These are phyloP conservation scores for Myriosclerotinia scirpicola DNA, from an alignment of 2,329 filamentous ascomycete genomes.

Conservation along the genomic window DNA sequence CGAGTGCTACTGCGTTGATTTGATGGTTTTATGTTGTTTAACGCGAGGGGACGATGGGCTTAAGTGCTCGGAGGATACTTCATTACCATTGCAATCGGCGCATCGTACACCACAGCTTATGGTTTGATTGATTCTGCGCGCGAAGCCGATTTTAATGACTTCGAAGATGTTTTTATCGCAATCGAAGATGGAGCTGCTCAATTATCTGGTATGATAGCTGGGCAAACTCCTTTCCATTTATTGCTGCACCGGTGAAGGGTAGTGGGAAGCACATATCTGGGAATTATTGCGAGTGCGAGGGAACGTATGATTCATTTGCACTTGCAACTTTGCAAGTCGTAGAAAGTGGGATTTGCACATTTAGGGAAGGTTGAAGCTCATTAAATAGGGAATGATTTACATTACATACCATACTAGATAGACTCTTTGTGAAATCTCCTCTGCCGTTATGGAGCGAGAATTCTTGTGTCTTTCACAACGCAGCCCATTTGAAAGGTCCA, in stretches of 20 bases:
- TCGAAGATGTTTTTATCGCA: constrained; percentile 43
- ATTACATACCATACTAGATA: neutral
- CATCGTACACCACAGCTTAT: constrained; percentile 72
- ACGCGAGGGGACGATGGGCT: neutral
- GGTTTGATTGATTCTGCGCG: constrained; percentile 59
- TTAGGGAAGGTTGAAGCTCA: neutral
- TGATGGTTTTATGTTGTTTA: neutral
- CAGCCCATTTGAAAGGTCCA: too few relatives aligned
- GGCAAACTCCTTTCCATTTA: constrained; percentile 58
- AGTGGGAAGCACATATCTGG: constrained; percentile 44
- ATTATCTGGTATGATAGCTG: neutral
- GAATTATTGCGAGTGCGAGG: too few relatives aligned
- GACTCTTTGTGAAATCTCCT: neutral
- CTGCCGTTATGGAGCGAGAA: neutral
- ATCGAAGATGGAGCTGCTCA: constrained; percentile 70
- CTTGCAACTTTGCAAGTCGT: neutral
- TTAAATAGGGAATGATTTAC: neutral
- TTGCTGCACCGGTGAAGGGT: constrained; percentile 74
- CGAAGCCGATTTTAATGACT: constrained; percentile 30
- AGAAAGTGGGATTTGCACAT: neutral
- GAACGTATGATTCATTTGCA: neutral
- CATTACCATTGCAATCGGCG: constrained; percentile 73
- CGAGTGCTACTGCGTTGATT: neutral
- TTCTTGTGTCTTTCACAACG: neutral
- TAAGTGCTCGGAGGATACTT: constrained; percentile 48